Conservation (phyloP, 345 rosid species). For the Pistacia vera region DNA sequence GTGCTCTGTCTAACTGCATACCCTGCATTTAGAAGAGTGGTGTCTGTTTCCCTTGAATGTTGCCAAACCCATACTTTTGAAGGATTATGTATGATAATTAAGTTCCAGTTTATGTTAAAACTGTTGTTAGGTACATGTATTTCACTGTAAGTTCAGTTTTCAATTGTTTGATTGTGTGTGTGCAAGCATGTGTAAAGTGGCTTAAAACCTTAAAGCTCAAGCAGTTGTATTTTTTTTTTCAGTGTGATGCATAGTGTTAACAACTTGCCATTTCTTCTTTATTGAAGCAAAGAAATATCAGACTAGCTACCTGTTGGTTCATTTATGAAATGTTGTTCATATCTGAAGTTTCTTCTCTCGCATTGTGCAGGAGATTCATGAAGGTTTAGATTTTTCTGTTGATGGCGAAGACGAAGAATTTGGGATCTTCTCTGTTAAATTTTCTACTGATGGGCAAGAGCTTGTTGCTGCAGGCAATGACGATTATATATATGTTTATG, state of each 20-base stretch:
- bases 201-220: background rate
- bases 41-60: background rate
- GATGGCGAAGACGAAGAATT: slow-evolving; percentile 35
- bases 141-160: background rate
- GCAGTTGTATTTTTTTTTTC: background rate
- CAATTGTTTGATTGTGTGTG: background rate
- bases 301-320: background rate
- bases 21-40: background rate
- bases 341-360: background rate
- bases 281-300: background rate
- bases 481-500: slow-evolving; percentile 55
- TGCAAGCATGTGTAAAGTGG: background rate
- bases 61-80: background rate
- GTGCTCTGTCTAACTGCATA: background rate
- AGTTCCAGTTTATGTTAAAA: background rate
- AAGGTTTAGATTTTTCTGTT: slow-evolving; percentile 53
- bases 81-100: background rate
- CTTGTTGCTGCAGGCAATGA: slow-evolving; percentile 61
- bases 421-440: slow-evolving; percentile 65
- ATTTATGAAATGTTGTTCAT: slow-evolving; percentile 1
- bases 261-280: background rate
- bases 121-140: too few relatives aligned
- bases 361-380: slow-evolving; percentile 59
- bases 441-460: slow-evolving; percentile 70
- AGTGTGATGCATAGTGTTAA: background rate